A percentile compares a stretch with the other conserved stretches of the same genome.
Evolutionary conservation across 2,329 filamentous ascomycete species (phyloP).

Genomic region (Nemania sp.): DNA sequence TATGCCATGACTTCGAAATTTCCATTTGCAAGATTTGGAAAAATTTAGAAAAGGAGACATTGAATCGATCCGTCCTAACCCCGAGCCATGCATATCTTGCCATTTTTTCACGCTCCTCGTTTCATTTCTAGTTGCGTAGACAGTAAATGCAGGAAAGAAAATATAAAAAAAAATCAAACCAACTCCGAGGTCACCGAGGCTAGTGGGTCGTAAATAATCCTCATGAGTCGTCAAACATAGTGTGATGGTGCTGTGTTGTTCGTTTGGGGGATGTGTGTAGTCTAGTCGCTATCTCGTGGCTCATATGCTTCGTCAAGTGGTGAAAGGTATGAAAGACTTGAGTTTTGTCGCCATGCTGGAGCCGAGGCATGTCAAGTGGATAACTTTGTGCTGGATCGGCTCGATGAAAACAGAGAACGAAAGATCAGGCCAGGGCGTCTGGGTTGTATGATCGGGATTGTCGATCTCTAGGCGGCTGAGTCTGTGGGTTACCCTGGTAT

Average conservation of each 20-base stretch:
- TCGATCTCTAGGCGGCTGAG: neutral
- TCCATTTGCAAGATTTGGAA: neutral
- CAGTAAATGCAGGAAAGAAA: conserved; percentile 15
- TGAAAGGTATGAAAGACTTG: neutral
- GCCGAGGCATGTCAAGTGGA: neutral
- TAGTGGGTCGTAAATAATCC: neutral
- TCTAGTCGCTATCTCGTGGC: conserved; percentile 23
- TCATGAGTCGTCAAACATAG: conserved; percentile 9
- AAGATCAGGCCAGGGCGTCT: neutral
- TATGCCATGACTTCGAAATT: conserved; percentile 10
- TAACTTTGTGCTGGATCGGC: neutral
- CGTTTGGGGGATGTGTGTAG: conserved; percentile 8
- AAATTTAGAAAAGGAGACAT: conserved; percentile 5
- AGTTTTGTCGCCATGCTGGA: neutral
- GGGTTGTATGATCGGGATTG: conserved; percentile 5
- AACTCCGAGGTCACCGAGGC: conserved; percentile 1
- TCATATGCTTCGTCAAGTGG: conserved; percentile 27
- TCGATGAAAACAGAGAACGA: neutral
- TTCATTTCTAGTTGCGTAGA: neutral
- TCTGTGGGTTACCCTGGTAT: conserved; percentile 30
- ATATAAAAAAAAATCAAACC: conserved; percentile 12
- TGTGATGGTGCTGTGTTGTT: conserved; percentile 2
- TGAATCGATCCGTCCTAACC: conserved; percentile 4
- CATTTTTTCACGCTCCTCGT: conserved; percentile 1
- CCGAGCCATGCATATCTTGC: conserved; percentile 15